Evolutionary conservation across 2,329 filamentous ascomycete species (phyloP), one percentile per base, ranked within the genome.

Genomic region (Sporothrix globosa): DNA sequence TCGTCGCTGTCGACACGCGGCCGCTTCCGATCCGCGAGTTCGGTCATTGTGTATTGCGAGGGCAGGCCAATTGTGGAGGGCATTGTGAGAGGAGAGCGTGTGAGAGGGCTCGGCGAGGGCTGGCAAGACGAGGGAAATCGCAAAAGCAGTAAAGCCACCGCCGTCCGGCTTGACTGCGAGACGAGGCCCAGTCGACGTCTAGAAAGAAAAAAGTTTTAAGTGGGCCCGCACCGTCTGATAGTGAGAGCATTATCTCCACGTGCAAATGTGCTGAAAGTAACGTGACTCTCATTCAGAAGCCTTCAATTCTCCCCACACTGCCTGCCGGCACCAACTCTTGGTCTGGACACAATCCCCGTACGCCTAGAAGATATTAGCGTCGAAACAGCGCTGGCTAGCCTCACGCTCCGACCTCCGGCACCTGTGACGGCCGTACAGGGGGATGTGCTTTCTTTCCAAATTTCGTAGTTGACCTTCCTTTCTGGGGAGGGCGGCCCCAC

Each of bases 391-490:
- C 24, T 17, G 30, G 7, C 10, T 39, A n/a, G 46, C 27, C 17
- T 27, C 39, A 11, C 24, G 39, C 61, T 66, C 24, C 44, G 61
- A 66, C 61, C 4, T n/a, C 3, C 44, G 61, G 19, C 46, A 53
- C 30, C 6, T 50, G 41, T 24, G 41, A 27, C 41, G 27, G 44
- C 14, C 48, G 30, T 5, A 5, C 27, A 30, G 27, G 27, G 27
- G 5, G 27, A 30, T 30, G 27, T 30, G 27, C 27, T 30, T 30
- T 4, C 1, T 30, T 30, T 30, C 3, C 27, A 30, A 30, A 19
- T 48, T 21, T 24, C 17, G 21, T 24, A 17, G 56, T 39, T 39
- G 52, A 72, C 71, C 71, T 72, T 72, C 71, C 71, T 71, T 72
- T 72, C 69, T 71, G 53, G 71, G 71, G 27, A 27, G 19, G 1